Conservation (phyloP, 2,329 filamentous ascomycete species). For the Parastagonospora avenae region DNA sequence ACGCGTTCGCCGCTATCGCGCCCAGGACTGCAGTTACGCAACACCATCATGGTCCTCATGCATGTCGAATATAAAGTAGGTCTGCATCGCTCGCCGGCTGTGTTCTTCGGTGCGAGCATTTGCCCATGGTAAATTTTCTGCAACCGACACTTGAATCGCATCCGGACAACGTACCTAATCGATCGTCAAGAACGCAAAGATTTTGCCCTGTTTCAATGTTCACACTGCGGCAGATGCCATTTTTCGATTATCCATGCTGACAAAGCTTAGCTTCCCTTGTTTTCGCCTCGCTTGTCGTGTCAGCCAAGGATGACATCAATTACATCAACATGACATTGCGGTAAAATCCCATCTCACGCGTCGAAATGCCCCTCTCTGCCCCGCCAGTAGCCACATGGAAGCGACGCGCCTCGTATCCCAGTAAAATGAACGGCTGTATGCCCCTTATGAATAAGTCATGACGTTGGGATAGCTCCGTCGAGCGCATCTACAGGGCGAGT, state of each 20-base stretch:
- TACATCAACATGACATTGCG: conserved; percentile 35
- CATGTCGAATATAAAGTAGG: too few relatives aligned
- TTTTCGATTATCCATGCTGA: not conserved
- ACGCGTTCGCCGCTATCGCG: too few relatives aligned
- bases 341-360: conserved; percentile 19
- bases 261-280: not conserved
- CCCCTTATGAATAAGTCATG: conserved; percentile 34
- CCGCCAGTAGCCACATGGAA: conserved; percentile 19
- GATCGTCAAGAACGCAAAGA: not conserved
- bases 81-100: too few relatives aligned
- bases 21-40: too few relatives aligned
- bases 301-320: not conserved
- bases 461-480: conserved; percentile 32
- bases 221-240: too few relatives aligned
- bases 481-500: conserved; percentile 31
- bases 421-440: conserved; percentile 17
- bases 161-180: not conserved
- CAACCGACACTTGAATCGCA: not conserved
- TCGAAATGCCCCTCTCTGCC: conserved; percentile 14
- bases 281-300: not conserved
- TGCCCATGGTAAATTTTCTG: too few relatives aligned
- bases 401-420: conserved; percentile 6
- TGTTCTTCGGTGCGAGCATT: too few relatives aligned
- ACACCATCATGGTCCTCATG: too few relatives aligned
- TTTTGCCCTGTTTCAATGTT: not conserved